Evolutionary conservation across 495 filamentous ascomycete species (phyloP).

Genomic region (Penicillium parvum): DNA sequence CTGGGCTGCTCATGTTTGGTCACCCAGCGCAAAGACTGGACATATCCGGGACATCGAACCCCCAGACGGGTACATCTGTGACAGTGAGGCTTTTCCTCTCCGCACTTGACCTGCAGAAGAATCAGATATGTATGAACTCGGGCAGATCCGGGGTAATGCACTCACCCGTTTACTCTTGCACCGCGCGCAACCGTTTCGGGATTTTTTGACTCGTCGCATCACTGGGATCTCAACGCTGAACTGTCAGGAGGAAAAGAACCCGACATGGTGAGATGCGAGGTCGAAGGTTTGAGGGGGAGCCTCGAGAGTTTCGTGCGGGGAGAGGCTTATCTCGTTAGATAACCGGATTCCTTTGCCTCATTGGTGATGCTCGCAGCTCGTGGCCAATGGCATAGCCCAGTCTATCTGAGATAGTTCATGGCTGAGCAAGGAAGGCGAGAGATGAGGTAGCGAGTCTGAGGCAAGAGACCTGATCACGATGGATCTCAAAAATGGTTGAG

Average conservation of each 20-base stretch:
- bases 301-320: slow-evolving; percentile 14
- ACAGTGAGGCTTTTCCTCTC: slow-evolving; percentile 51
- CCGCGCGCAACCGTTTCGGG: slow-evolving; percentile 42
- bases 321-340: slow-evolving; percentile 4
- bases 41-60: slow-evolving; percentile 50
- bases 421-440: too few species aligned
- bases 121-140: background rate
- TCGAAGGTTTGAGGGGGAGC: too few species aligned
- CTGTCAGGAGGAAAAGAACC: slow-evolving; percentile 2
- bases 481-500: too few species aligned
- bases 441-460: too few species aligned
- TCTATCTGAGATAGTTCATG: too few species aligned
- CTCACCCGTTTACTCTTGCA: slow-evolving; percentile 51
- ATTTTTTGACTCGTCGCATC: slow-evolving; percentile 49
- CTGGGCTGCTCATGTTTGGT: slow-evolving; percentile 42
- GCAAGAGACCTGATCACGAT: too few species aligned
- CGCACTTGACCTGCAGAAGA: slow-evolving; percentile 50
- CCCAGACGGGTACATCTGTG: slow-evolving; percentile 47
- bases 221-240: slow-evolving; percentile 1
- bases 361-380: background rate
- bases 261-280: slow-evolving; percentile 3
- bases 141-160: slow-evolving; percentile 2
- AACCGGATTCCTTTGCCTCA: slow-evolving; percentile 15
- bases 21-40: slow-evolving; percentile 50
- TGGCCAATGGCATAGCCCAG: too few species aligned